Percentiles rank a stretch among this genome's conserved stretches.
Conservation (phyloP, 805 yeast species). For the Lachancea thermotolerans region DNA sequence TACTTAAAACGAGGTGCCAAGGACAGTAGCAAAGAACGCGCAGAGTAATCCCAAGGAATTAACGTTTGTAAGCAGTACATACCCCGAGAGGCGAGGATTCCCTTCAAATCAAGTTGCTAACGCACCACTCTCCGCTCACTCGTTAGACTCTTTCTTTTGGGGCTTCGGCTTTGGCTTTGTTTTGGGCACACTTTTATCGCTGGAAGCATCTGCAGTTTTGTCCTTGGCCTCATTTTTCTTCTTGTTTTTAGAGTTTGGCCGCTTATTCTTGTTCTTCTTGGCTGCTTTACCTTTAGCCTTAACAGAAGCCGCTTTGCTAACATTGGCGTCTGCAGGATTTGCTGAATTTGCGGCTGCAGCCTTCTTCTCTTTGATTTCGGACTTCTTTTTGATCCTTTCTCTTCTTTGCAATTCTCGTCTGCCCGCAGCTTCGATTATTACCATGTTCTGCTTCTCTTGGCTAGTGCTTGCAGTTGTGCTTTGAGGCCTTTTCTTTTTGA, state of each 20-base stretch:
- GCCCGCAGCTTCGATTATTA: constrained; percentile 29
- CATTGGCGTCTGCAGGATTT: not conserved
- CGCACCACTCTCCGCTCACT: no score
- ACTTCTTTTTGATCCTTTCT: constrained; percentile 17
- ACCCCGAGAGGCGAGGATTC: no score
- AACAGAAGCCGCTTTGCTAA: not conserved
- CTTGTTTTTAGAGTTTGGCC: not conserved
- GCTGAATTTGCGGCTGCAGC: not conserved
- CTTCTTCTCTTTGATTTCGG: constrained; percentile 7
- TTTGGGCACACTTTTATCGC: not conserved
- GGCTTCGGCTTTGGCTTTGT: no score
- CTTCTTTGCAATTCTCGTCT: constrained; percentile 26
- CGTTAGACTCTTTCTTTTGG: no score
- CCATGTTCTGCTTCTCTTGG: constrained; percentile 21
- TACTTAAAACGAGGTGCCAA: constrained; percentile 12
- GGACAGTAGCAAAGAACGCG: not conserved
- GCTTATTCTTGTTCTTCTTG: not conserved
- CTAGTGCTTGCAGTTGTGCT: not conserved
- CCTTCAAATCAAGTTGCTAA: no score
- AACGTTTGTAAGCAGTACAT: no score
- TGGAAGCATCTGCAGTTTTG: not conserved
- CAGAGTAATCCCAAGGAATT: not conserved
- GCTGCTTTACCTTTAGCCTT: not conserved
- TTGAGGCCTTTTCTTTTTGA: constrained; percentile 11
- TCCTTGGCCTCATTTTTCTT: not conserved